Evolutionary conservation across 73 alveolate genomes (phyloP).

Genomic region (Paramecium sonneborni): DNA sequence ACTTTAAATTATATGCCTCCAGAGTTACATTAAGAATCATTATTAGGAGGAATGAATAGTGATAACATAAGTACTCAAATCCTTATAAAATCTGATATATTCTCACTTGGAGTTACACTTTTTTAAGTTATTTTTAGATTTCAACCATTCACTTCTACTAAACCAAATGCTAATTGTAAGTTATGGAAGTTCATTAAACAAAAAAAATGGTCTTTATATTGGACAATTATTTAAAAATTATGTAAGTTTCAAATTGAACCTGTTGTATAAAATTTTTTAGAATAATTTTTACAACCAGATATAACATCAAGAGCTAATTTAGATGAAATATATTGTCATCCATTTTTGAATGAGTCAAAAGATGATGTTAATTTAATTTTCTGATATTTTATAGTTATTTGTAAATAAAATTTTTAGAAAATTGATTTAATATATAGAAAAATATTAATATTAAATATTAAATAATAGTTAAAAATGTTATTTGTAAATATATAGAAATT

Average conservation of each 20-base stretch:
- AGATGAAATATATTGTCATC: not conserved
- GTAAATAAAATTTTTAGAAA: too few relatives aligned
- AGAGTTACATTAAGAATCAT: slow-evolving; percentile 11
- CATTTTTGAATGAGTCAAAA: not conserved
- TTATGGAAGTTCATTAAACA: not conserved
- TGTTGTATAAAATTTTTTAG: not conserved
- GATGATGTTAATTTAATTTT: not conserved
- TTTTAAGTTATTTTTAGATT: not conserved
- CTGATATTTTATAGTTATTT: not conserved
- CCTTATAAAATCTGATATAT: not conserved
- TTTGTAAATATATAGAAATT: too few relatives aligned
- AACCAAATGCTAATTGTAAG: not conserved
- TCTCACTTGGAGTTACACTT: slow-evolving; percentile 21
- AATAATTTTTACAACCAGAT: not conserved
- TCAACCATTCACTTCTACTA: slow-evolving; percentile 6
- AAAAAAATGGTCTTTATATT: not conserved
- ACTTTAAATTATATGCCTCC: slow-evolving; percentile 27
- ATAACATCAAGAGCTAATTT: not conserved
- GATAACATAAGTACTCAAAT: not conserved
- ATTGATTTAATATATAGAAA: too few relatives aligned
- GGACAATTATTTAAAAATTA: not conserved
- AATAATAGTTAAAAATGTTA: not conserved
- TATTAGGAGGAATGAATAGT: not conserved
- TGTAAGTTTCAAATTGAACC: not conserved
- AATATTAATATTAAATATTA: not conserved